These are phyloP conservation scores for Trebouxia sp. DNA, from an alignment of 139 green algal species.

Conservation along the genomic window DNA sequence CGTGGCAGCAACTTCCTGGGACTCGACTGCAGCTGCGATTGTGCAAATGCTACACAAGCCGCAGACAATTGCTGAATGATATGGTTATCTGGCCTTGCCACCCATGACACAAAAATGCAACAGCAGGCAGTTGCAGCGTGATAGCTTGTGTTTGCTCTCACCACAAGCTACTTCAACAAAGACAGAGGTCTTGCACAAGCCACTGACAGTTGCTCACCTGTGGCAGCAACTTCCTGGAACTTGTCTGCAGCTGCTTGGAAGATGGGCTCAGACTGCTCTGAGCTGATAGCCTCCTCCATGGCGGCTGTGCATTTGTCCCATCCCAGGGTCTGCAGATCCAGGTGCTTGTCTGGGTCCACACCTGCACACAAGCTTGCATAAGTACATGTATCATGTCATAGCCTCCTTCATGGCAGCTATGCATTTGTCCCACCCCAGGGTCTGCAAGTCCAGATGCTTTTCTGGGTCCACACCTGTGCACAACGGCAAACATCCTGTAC, in stretches of 20 bases:
- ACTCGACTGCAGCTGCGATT: too few relatives aligned
- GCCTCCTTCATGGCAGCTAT: slow-evolving; percentile 60
- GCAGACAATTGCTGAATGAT: too few relatives aligned
- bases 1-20: too few relatives aligned
- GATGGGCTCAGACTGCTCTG: slow-evolving; percentile 64
- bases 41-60: too few relatives aligned
- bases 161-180: neutral
- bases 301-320: slow-evolving; percentile 43
- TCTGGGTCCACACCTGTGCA: slow-evolving; percentile 70
- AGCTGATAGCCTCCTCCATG: slow-evolving; percentile 61
- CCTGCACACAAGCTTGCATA: neutral
- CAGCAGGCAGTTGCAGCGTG: too few relatives aligned
- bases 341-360: slow-evolving; percentile 74
- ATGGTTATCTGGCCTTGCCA: too few relatives aligned
- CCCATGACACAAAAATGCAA: too few relatives aligned
- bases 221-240: slow-evolving; percentile 72
- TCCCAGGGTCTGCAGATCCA: slow-evolving; percentile 59
- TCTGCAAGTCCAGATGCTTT: slow-evolving; percentile 70
- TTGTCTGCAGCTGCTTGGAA: slow-evolving; percentile 78
- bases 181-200: neutral
- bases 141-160: too few relatives aligned
- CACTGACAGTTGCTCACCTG: neutral
- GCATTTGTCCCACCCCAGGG: slow-evolving; percentile 36
- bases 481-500: too few relatives aligned
- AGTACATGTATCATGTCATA: too few relatives aligned